Conservation (phyloP, 257 asterid genomes). For the Marsdenia floribunda region DNA sequence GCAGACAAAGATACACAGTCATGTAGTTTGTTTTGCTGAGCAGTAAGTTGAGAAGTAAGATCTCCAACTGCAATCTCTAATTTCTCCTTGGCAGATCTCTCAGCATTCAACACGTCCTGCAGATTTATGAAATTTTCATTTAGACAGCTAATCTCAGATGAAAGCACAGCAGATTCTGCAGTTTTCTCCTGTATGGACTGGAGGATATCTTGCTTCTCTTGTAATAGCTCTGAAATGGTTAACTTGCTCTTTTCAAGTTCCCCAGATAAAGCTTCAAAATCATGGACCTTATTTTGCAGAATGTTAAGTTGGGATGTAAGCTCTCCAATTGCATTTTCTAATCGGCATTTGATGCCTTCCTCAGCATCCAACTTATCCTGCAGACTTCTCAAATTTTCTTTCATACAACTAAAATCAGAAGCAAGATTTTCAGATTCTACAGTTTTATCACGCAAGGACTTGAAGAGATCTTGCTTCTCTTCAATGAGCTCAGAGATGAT, state of each 20-base stretch:
- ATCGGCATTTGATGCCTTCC: constrained; percentile 39
- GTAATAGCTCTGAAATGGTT: constrained; percentile 41
- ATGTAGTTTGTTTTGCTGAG: constrained; percentile 33
- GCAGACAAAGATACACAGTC: constrained; percentile 21
- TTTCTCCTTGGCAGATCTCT: constrained; percentile 41
- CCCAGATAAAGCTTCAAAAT: constrained; percentile 31
- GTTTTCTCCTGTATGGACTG: constrained; percentile 42
- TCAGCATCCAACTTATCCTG: constrained; percentile 44
- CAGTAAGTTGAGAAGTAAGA: constrained; percentile 46
- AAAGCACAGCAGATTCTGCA: constrained; percentile 51
- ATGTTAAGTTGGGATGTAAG: constrained; percentile 45
- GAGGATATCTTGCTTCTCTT: constrained; percentile 50
- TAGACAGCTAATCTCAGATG: constrained; percentile 45
- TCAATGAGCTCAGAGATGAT: constrained; percentile 41
- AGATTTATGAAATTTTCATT: constrained; percentile 40
- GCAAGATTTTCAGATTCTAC: constrained; percentile 52
- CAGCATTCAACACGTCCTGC: constrained; percentile 41
- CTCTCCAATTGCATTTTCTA: constrained; percentile 47
- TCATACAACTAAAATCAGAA: constrained; percentile 44
- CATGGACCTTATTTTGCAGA: constrained; percentile 32
- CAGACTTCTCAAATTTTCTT: constrained; percentile 43
- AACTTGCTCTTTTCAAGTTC: constrained; percentile 46
- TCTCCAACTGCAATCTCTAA: constrained; percentile 44
- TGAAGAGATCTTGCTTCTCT: constrained; percentile 50
- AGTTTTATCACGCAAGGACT: constrained; percentile 40